Conservation (phyloP, 306 rosid species). For the Vigna nakashimae region DNA sequence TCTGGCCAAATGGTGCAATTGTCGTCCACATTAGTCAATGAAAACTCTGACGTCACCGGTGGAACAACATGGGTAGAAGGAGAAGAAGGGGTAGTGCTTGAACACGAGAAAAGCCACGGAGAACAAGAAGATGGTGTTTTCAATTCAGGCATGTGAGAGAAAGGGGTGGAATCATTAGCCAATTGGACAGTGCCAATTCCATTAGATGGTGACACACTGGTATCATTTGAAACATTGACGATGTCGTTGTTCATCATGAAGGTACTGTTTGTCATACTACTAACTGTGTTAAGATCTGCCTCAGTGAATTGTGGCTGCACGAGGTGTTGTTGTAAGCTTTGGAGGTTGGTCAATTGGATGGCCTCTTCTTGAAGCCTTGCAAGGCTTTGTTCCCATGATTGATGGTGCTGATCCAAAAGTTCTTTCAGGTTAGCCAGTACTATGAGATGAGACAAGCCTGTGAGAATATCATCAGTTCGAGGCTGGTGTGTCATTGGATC, state of each 20-base stretch:
- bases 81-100: constrained; percentile 52
- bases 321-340: constrained; percentile 57
- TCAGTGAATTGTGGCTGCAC: constrained; percentile 54
- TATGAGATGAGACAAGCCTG: constrained; percentile 69
- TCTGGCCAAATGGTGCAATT: constrained; percentile 70
- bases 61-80: constrained; percentile 52
- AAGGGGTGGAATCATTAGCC: constrained; percentile 46
- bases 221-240: constrained; percentile 20
- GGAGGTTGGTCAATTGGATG: constrained; percentile 62
- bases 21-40: constrained; percentile 46
- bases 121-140: constrained; percentile 34
- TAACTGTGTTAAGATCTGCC: constrained; percentile 17
- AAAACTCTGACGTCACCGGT: constrained; percentile 16
- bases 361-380: constrained; percentile 63
- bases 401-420: constrained; percentile 45
- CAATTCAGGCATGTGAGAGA: constrained; percentile 66
- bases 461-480: constrained; percentile 69
- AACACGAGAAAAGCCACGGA: constrained; percentile 61
- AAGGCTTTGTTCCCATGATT: constrained; percentile 61
- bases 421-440: constrained; percentile 75
- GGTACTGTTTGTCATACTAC: neutral
- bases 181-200: constrained; percentile 36
- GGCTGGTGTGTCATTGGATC: constrained; percentile 54
- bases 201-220: constrained; percentile 24
- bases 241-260: constrained; percentile 1